Evolutionary conservation across 805 yeast genomes (phyloP), one percentile per base, ranked within the genome.

Genomic region (Scheffersomyces stipitis): DNA sequence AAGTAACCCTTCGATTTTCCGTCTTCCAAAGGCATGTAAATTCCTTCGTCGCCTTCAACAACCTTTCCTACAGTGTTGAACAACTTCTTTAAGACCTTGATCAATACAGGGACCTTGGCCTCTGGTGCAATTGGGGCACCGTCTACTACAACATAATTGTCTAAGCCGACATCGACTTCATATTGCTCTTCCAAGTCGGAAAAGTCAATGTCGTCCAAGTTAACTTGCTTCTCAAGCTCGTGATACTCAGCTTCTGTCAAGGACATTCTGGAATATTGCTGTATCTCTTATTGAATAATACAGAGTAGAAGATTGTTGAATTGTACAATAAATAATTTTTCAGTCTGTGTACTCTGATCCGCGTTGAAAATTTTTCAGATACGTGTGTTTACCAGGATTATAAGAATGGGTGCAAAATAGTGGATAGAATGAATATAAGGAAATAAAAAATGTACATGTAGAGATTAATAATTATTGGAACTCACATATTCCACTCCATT

Each of bases 41-140:
- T 75, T 37, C 88, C 91, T 32, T 76, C 80, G 30, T 68, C 73
- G 16, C 73, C 74, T 34, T 57, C 72, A 15, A 60, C 70, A 29
- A 93, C 81, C 46, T 80, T 81, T 35, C 96, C 98, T 31, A 80
- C 89, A 46, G 78, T 76, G 32, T 79, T 68, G 56, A 93, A 83
- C 36, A 88, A 74, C 69, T 90, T 91, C 50, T 75, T 78, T 56
- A 93, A 75, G 30, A 95, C 97, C 62, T 87, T 90, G 49, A 81
- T 76, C 58, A 93, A 76, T 40, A 86, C 80, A 38, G 88, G 86
- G 34, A 81, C 86, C 66, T 93, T 93, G 36, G 87, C 62, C 58
- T 83, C 95, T 40, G 97, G 96, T 17, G 96, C 96, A 44, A 88
- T 73, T 49, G 99, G 99, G 8, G 96, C 90, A 32, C 99, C 99